Conservation (phyloP, 73 alveolate species). For the Breviolum minutum region DNA sequence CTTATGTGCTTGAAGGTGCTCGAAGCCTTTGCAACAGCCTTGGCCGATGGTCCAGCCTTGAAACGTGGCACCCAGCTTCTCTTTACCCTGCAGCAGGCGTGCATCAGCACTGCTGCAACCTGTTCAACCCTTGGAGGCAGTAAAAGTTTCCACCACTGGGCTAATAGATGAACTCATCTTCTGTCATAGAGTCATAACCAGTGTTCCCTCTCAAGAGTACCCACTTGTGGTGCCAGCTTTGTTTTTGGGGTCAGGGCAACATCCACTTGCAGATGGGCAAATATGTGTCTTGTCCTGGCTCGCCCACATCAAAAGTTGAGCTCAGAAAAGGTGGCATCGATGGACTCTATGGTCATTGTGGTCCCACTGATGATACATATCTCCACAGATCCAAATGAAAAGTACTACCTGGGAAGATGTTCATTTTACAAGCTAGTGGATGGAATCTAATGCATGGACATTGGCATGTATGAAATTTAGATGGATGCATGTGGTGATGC, state of each 20-base stretch:
- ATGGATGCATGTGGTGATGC: too few relatives aligned
- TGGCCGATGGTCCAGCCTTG: slow-evolving; percentile 29
- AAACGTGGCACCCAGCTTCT: slow-evolving; percentile 57
- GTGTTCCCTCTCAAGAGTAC: too few relatives aligned
- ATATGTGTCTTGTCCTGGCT: background rate
- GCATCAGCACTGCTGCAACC: too few relatives aligned
- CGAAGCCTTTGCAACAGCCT: background rate
- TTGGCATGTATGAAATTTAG: too few relatives aligned
- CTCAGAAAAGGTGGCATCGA: background rate
- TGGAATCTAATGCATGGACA: too few relatives aligned
- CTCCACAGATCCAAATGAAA: too few relatives aligned
- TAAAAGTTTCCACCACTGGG: too few relatives aligned
- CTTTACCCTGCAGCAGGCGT: slow-evolving; percentile 57
- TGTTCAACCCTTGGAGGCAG: too few relatives aligned
- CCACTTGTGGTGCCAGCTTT: background rate
- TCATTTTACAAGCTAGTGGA: too few relatives aligned
- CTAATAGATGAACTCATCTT: too few relatives aligned
- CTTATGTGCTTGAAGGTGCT: background rate
- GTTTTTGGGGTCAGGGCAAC: slow-evolving; percentile 20
- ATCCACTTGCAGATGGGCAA: slow-evolving; percentile 58
- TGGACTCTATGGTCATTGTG: background rate
- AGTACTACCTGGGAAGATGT: too few relatives aligned
- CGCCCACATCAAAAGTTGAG: background rate
- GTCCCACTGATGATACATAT: background rate
- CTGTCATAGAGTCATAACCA: too few relatives aligned